These are phyloP conservation scores for Psilocybe azurescens DNA, from an alignment of 768 basidiomycete genomes.

Conservation along the genomic window DNA sequence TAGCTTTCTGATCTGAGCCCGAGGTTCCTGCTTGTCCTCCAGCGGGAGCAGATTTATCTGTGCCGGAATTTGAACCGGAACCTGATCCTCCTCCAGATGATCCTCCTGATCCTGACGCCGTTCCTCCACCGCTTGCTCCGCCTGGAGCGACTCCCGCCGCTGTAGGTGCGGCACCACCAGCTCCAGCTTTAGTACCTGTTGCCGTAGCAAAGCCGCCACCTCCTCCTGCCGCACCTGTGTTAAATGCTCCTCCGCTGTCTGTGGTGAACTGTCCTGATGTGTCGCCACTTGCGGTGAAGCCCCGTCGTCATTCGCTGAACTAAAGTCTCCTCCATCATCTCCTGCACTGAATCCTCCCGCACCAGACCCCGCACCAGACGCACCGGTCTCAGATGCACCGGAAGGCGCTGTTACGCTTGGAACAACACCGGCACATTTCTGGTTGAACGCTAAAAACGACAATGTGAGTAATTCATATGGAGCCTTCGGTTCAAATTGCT, in stretches of 20 bases:
- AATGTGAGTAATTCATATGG: neutral
- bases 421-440: conserved; percentile 1
- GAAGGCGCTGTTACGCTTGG: neutral
- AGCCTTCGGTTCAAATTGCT: neutral
- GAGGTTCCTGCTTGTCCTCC: neutral
- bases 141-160: neutral
- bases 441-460: neutral
- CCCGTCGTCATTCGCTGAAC: neutral
- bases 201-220: neutral
- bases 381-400: neutral
- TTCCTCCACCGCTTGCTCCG: neutral
- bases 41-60: neutral
- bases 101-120: neutral
- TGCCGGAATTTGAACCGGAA: neutral
- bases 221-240: neutral
- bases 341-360: neutral
- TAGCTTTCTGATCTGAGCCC: neutral
- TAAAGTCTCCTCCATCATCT: neutral
- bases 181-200: neutral
- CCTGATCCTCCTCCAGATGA: neutral
- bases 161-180: neutral
- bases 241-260: neutral
- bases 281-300: neutral
- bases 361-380: neutral
- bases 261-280: neutral